Conservation (phyloP, 2,329 filamentous ascomycete genomes). For the Fusarium sp. region DNA sequence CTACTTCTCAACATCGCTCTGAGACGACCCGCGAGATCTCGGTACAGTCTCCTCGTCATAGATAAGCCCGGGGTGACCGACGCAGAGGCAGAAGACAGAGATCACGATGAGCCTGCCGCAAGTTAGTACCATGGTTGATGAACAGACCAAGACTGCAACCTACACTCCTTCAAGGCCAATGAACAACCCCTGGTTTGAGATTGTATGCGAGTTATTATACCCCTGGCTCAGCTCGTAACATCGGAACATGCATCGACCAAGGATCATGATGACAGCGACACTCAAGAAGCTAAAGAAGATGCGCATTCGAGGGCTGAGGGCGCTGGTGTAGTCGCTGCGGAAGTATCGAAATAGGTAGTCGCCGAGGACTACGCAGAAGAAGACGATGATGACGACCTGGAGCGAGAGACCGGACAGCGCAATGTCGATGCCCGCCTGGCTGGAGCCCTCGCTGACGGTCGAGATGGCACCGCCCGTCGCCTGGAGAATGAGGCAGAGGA, state of each 20-base stretch:
- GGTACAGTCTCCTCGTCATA: slow-evolving; percentile 25
- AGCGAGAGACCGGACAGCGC: slow-evolving; percentile 65
- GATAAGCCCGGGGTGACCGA: slow-evolving; percentile 54
- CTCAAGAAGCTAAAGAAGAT: slow-evolving; percentile 64
- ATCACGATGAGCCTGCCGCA: slow-evolving; percentile 49
- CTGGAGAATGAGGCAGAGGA: slow-evolving; percentile 66
- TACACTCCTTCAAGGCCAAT: slow-evolving; percentile 65
- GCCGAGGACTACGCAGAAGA: slow-evolving; percentile 61
- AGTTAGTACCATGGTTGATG: slow-evolving; percentile 3
- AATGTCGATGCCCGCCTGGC: slow-evolving; percentile 53
- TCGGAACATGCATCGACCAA: slow-evolving; percentile 70
- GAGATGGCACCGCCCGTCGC: slow-evolving; percentile 66
- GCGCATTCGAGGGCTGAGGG: slow-evolving; percentile 42
- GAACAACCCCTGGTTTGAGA: slow-evolving; percentile 62
- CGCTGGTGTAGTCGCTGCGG: slow-evolving; percentile 31
- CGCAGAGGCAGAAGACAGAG: slow-evolving; percentile 51
- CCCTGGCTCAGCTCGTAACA: slow-evolving; percentile 73
- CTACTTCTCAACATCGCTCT: slow-evolving; percentile 27
- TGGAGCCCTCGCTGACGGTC: slow-evolving; percentile 57
- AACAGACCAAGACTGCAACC: slow-evolving; percentile 21
- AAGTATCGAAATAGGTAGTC: slow-evolving; percentile 60
- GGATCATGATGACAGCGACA: slow-evolving; percentile 67
- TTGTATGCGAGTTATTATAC: slow-evolving; percentile 64
- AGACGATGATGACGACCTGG: slow-evolving; percentile 65
- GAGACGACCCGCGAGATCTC: slow-evolving; percentile 6